These are phyloP conservation scores for Coemansia sp. DNA, from an alignment of 192 early-diverging fungal genomes.

Conservation along the genomic window DNA sequence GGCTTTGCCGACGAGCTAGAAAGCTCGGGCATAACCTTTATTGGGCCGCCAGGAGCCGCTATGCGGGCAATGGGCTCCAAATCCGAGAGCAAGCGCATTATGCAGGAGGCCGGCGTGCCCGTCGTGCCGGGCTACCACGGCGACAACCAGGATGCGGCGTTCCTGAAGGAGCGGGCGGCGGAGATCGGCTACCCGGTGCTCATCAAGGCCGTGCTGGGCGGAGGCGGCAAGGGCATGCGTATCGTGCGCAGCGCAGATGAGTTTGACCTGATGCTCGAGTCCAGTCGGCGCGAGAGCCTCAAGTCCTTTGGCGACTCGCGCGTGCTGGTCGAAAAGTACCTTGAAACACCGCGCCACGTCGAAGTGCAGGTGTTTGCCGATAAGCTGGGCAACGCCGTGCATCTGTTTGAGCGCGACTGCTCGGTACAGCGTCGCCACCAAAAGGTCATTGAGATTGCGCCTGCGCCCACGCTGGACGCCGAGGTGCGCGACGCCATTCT, in stretches of 20 bases:
- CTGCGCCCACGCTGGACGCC: constrained; percentile 72
- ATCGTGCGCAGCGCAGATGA: constrained; percentile 76
- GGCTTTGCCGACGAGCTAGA: constrained; percentile 76
- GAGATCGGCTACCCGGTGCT: constrained; percentile 93
- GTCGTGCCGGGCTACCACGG: constrained; percentile 96
- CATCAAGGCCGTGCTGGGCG: constrained; percentile 97
- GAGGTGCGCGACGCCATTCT: constrained; percentile 73
- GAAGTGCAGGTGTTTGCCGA: constrained; percentile 98
- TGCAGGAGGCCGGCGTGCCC: constrained; percentile 83
- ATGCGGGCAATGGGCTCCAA: constrained; percentile 94
- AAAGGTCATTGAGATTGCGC: constrained; percentile 96
- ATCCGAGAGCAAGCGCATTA: constrained; percentile 89
- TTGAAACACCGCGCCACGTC: constrained; percentile 83
- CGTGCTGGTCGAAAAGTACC: constrained; percentile 90
- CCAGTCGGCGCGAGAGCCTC: constrained; percentile 77
- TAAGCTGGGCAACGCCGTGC: constrained; percentile 77
- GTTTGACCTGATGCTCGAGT: constrained; percentile 82
- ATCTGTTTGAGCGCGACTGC: constrained; percentile 96
- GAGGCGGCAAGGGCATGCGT: constrained; percentile 97
- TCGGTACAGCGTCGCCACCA: constrained; percentile 93
- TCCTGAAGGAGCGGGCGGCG: constrained; percentile 68
- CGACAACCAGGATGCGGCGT: constrained; percentile 70
- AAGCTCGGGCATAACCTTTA: constrained; percentile 70
- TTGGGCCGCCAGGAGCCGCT: constrained; percentile 84
- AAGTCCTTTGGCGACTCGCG: constrained; percentile 89